Evolutionary conservation across 2,329 filamentous ascomycete species (phyloP).

Genomic region (Colletotrichum spinosum): DNA sequence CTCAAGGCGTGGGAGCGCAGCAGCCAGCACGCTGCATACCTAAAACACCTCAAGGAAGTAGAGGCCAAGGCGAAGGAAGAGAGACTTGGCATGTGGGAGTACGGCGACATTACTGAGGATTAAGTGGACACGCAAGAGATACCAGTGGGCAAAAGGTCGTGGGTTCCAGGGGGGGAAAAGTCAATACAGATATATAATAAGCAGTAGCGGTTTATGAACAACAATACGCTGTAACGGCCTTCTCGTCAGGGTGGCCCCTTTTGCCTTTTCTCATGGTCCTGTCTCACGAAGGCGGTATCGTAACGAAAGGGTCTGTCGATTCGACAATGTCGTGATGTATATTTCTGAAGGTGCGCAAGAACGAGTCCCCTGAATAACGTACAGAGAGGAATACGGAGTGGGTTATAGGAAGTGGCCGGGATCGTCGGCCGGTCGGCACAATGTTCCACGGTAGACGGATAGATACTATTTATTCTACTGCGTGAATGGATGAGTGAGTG

Average conservation of each 20-base stretch:
- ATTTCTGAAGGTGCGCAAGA: constrained; percentile 3
- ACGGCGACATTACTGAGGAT: constrained; percentile 94
- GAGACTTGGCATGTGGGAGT: constrained; percentile 95
- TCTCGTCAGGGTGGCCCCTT: constrained; percentile 2
- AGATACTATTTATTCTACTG: no score
- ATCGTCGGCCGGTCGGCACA: constrained; percentile 34
- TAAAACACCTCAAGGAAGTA: constrained; percentile 78
- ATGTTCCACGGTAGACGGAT: constrained; percentile 21
- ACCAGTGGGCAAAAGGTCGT: constrained; percentile 1
- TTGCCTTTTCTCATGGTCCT: not conserved
- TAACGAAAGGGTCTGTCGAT: no score
- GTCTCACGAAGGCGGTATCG: no score
- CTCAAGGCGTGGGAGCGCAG: constrained; percentile 90
- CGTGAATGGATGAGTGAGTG: no score
- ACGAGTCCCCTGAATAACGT: constrained; percentile 16
- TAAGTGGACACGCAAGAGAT: constrained; percentile 51
- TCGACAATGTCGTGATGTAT: not conserved
- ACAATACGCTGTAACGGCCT: not conserved
- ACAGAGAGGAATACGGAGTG: constrained; percentile 11
- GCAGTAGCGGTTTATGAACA: constrained; percentile 33
- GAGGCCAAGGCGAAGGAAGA: constrained; percentile 84
- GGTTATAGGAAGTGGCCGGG: constrained; percentile 8
- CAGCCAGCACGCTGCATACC: constrained; percentile 74
- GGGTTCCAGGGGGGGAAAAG: constrained; percentile 14
- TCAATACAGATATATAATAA: constrained; percentile 30